Base-by-base conservation (phyloP, 495 filamentous ascomycete species). In the Annulohypoxylon maeteangense region DNA sequence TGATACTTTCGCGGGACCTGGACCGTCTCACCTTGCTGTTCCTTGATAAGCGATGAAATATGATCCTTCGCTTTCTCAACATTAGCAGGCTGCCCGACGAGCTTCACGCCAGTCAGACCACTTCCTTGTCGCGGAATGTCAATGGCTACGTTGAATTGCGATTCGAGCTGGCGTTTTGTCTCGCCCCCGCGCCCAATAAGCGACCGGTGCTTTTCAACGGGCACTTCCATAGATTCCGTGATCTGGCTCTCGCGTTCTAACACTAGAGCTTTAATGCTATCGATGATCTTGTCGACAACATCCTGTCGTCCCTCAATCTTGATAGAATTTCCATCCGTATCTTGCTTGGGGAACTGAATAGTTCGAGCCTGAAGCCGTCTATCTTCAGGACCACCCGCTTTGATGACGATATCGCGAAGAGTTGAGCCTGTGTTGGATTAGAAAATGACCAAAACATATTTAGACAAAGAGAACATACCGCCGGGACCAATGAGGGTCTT, bases 181-280 rank as follows among this genome's bases (percentile, higher is more conserved):
- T 95, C 93, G 58, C 95, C 95, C 65, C 93, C 94, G 40, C 93
- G 92, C 48, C 95, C 95, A 72, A 99, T 98, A 12, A 99, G 86
- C 8, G 92, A 84, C 32, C 93, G 87, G 77, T 98, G 96, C 83
- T 97, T 97, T 60, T 94, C 90, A 3, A 89, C 87, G 22, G 93
- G 89, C 20, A 98, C 90, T 4, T 97, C 93, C 44, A 97, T 65
- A n/a, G 80, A 84, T 65, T 90, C 90, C 4, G 87, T 89, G 27
- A 90, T 87, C 76, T 96, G 91, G 72, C 87, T 92, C 72, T 92
- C 89, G 25, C 92, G 90, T 78, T 97, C 88, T 18, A 86, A 81
- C 36, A 97, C 92, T 44, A 95, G 90, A 22, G 87, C 81, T 71
- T 94, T 76, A 68, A 99, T 97, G 10, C 91, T 86, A 7, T 89